phyloP scores from a whole-genome alignment of 805 yeast genomes.

The Brettanomyces sp. region DNA sequence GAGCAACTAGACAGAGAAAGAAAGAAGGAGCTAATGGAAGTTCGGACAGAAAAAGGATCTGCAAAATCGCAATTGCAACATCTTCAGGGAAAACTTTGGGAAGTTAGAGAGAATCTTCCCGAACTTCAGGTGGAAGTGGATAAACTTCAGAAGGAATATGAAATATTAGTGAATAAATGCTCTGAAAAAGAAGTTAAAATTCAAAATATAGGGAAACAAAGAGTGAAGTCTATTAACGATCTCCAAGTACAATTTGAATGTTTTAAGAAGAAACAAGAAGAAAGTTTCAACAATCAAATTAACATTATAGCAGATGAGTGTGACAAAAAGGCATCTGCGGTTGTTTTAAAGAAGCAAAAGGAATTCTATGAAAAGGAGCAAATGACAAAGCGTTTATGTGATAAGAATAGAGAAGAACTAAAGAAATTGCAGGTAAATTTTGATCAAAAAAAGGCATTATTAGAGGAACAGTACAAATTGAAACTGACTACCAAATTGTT shows the following conservation, averaged over 20 bases:
- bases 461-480: background rate
- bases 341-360: conserved; percentile 27
- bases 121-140: conserved; percentile 20
- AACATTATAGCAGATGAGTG: conserved; percentile 10
- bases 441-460: background rate
- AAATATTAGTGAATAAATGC: conserved; percentile 11
- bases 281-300: conserved; percentile 22
- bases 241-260: conserved; percentile 26
- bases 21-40: background rate
- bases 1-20: background rate
- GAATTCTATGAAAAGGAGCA: conserved; percentile 24
- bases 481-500: background rate
- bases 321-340: conserved; percentile 24
- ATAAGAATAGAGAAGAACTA: conserved; percentile 16
- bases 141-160: conserved; percentile 19
- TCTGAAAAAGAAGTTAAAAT: conserved; percentile 25
- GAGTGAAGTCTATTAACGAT: conserved; percentile 11
- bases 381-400: conserved; percentile 8
- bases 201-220: conserved; percentile 16
- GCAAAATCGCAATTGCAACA: background rate
- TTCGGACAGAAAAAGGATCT: background rate
- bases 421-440: conserved; percentile 9
- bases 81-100: conserved; percentile 13
- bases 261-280: conserved; percentile 23
- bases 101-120: conserved; percentile 17